Evolutionary conservation across 1,139 yeast genomes (phyloP), one percentile per base, ranked within the genome.

Genomic region (Meyerozyma elateridarum): DNA sequence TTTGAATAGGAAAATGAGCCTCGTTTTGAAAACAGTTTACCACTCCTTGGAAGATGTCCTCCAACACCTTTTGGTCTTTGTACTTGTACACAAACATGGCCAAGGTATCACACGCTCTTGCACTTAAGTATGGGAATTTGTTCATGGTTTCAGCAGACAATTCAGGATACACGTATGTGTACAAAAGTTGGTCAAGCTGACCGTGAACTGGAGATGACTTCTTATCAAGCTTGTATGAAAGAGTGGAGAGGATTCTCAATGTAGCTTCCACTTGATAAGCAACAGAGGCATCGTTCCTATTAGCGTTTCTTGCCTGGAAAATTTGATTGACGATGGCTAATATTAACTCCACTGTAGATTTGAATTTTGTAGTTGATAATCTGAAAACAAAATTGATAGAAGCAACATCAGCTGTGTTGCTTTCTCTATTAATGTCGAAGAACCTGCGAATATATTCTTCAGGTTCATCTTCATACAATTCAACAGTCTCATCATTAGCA

Each of bases 341-440:
- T 9, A 79, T 44, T 15, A 61, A 53, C 30, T 59, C 51, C 15
- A 58, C 46, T 14, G 78, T 56, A 32, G 66, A 62, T 25, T 67
- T 65, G 43, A 75, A 72, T 48, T 76, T 69, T 34, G 68, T 60
- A 46, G 60, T 60, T 40, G 64, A 56, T 46, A 60, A 67, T 49
- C 64, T 59, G 51, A 73, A 76, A 30, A 89, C 59, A 44, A 87
- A 85, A 54, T 81, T 83, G 32, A 83, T 74, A 2, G 96, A 81
- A 0, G 95, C 95, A 26, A 77, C 76, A 48, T 85, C 95, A 0
- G 94, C 77, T 8, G 91, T 80, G 30, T 76, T 73, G 22, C 76
- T 70, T 42, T 85, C 94, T 42, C 84, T 78, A 48, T 76, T 79
- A 36, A 79, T 64, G 49, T 80, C 88, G 43, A 79, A 79, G 47